Base-by-base conservation (phyloP, 768 basidiomycete genomes). In the Russula brevipes region DNA sequence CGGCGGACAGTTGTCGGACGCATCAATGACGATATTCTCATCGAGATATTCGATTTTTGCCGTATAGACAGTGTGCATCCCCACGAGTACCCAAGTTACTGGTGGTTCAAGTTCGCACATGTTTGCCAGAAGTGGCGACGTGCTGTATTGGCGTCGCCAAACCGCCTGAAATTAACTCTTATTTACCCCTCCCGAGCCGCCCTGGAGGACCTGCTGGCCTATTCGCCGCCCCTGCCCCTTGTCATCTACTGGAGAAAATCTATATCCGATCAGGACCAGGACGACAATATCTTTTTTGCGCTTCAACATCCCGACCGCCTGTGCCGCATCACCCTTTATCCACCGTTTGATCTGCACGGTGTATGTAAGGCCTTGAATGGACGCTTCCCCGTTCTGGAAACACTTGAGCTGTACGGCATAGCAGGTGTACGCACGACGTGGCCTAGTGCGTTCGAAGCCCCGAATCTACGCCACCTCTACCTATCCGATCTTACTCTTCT, bases 41-140 rank as follows among this genome's bases (percentile, higher is more conserved):
- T 36, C n/a, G 44, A 57, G 19, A 57, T 57, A 11, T 57, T 57
- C 44, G 55, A 57, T 33, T n/a, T n/a, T 9, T 57, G 19, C 45
- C 55, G 55, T 35, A 1, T 24, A 5, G 55, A 57, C 44, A 35
- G 39, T 12, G n/a, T 44, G 14, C 45, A 6, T 36, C 55, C 55
- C 31, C 36, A 16, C 35, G n/a, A 33, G 1, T 57, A 45, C 36
- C 55, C 55, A 46, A 24, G 12, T 8, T n/a, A 36, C 55, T 57
- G 55, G 55, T 57, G 55, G 55, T 12, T 35, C 12, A 24, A 19
- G 10, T 11, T 57, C 1, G 44, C 44, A 36, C 55, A 57, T 11
- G 55, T 57, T 4, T 57, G 55, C 55, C 55, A 35, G 35, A 17
- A 2, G 5, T 56, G 54, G 54, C 41, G 54, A n/a, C 54, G 54